Conservation (phyloP, 331 rosid species). For the Quercus lobata region DNA sequence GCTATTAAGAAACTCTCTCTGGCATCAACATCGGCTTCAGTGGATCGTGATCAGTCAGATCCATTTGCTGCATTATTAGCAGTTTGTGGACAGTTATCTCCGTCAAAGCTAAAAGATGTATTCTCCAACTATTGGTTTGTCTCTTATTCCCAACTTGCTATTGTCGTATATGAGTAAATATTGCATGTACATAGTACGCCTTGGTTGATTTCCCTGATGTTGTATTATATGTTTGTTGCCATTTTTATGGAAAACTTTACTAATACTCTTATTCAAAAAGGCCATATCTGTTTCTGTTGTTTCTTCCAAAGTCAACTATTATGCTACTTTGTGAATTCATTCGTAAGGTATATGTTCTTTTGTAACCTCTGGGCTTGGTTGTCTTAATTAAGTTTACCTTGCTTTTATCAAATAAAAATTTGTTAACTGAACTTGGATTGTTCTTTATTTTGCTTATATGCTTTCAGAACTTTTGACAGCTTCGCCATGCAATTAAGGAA, state of each 20-base stretch:
- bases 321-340: neutral
- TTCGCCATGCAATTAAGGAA: neutral
- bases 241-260: neutral
- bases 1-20: slow-evolving; percentile 70
- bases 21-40: slow-evolving; percentile 46
- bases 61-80: slow-evolving; percentile 61
- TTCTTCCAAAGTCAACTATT: neutral
- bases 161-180: neutral
- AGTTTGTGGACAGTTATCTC: slow-evolving; percentile 79
- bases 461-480: neutral
- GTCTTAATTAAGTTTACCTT: neutral
- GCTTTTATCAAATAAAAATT: neutral
- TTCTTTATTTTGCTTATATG: neutral
- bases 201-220: neutral
- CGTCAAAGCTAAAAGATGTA: slow-evolving; percentile 47
- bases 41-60: slow-evolving; percentile 35
- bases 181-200: neutral
- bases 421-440: neutral
- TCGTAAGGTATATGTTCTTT: neutral
- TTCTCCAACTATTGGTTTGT: slow-evolving; percentile 63
- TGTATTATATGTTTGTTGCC: slow-evolving; percentile 6
- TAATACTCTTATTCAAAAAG: neutral
- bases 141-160: slow-evolving; percentile 17
- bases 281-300: neutral
- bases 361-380: neutral